These are phyloP conservation scores for Nephelium lappaceum DNA, from an alignment of 345 rosid species.

Conservation along the genomic window DNA sequence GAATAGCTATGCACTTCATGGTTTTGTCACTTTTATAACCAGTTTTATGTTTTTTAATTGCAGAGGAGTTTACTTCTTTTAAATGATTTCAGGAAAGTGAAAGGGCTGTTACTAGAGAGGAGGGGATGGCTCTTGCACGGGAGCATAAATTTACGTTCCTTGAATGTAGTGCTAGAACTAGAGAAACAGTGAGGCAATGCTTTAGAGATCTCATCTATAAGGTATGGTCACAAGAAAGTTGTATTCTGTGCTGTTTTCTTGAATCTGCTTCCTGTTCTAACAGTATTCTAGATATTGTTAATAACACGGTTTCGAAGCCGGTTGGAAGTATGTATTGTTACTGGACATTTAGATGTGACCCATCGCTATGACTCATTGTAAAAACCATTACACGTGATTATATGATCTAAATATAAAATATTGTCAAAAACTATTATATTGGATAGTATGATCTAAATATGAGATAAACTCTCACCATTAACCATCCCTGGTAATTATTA, in stretches of 20 bases:
- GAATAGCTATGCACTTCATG: not conserved
- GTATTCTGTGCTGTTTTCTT: not conserved
- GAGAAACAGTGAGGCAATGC: constrained; percentile 69
- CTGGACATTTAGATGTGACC: not conserved
- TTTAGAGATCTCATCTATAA: constrained; percentile 69
- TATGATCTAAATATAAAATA: not conserved
- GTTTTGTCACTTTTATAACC: not conserved
- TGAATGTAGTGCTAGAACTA: constrained; percentile 84
- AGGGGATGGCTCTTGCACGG: constrained; percentile 79
- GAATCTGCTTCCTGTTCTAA: not conserved
- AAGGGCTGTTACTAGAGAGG: constrained; percentile 81
- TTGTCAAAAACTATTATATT: not conserved
- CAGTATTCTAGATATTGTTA: not conserved
- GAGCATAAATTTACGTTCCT: constrained; percentile 71
- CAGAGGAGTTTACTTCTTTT: not conserved
- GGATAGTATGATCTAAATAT: not conserved
- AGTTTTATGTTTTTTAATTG: not conserved
- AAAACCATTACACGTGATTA: no score
- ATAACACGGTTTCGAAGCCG: not conserved
- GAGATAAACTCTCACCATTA: not conserved
- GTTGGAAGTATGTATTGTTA: not conserved
- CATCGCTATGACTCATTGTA: not conserved
- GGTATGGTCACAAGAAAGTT: constrained; percentile 38
- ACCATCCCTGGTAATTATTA: not conserved
- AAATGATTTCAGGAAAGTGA: constrained; percentile 62